These are phyloP conservation scores for Mucor mucedo DNA, from an alignment of 371 early-diverging fungal genomes.

Conservation along the genomic window DNA sequence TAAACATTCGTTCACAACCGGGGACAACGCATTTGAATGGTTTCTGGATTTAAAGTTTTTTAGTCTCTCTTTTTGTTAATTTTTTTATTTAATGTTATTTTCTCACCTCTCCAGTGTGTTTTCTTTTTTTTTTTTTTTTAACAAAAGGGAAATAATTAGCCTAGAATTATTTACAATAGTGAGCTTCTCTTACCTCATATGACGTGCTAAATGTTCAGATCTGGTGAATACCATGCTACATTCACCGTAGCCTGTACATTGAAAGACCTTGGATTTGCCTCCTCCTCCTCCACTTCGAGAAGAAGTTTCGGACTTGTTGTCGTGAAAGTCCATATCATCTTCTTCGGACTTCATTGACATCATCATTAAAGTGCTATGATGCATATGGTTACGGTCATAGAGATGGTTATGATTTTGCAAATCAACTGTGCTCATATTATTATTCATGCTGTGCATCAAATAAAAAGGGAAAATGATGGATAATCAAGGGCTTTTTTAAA, in stretches of 20 bases:
- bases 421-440: conserved; percentile 18
- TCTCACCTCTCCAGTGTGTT: conserved; percentile 60
- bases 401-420: conserved; percentile 13
- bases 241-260: conserved; percentile 57
- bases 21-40: conserved; percentile 58
- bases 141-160: no score
- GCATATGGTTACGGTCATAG: conserved; percentile 1
- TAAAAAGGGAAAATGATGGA: neutral
- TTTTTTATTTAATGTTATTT: neutral
- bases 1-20: conserved; percentile 57
- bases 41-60: conserved; percentile 34
- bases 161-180: no score
- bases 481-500: neutral
- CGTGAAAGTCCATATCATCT: conserved; percentile 17
- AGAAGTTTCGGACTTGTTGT: conserved; percentile 15
- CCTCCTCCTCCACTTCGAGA: conserved; percentile 7
- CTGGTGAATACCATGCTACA: conserved; percentile 62
- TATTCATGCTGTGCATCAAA: neutral
- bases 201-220: conserved; percentile 57
- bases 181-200: conserved; percentile 22
- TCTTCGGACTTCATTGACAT: conserved; percentile 14
- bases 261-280: conserved; percentile 36
- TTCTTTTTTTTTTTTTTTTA: conserved; percentile 33
- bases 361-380: neutral
- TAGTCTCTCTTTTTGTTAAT: neutral